A percentile compares a stretch with the other conserved stretches of the same genome.
Evolutionary conservation across 768 basidiomycete genomes (phyloP).

Genomic region (Russula olivacea): DNA sequence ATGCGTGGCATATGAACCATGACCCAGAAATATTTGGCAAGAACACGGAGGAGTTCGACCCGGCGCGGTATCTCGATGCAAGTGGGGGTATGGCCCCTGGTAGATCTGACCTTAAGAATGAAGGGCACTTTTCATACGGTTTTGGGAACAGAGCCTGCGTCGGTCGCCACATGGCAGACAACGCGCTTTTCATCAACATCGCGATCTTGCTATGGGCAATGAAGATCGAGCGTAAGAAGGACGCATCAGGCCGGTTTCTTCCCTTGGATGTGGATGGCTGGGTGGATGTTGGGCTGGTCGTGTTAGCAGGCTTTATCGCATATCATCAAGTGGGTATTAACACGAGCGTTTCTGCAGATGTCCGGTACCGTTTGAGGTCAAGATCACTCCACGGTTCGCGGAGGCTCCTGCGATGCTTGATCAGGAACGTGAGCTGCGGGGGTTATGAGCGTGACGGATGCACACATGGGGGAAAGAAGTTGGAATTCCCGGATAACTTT

Average conservation of each 20-base stretch:
- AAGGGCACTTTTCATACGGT: neutral
- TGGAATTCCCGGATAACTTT: neutral
- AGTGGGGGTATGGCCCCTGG: neutral
- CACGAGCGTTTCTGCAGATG: neutral
- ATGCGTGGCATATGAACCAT: neutral
- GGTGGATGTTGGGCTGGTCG: neutral
- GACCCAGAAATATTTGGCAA: neutral
- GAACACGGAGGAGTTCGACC: neutral
- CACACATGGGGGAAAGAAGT: neutral
- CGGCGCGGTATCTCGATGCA: neutral
- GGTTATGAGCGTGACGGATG: neutral
- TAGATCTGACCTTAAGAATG: neutral
- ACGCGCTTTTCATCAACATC: neutral
- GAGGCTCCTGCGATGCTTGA: neutral
- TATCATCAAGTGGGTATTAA: neutral
- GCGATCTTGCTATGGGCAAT: neutral
- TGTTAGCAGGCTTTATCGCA: neutral
- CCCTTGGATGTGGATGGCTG: constrained; percentile 1
- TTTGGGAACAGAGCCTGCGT: neutral
- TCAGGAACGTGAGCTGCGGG: neutral
- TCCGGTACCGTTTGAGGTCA: neutral
- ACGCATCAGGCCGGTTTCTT: neutral
- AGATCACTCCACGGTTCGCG: neutral
- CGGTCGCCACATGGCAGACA: neutral
- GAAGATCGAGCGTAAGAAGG: neutral